Base-by-base conservation (phyloP, 129 eudicot species). In the Mikania micrantha region DNA sequence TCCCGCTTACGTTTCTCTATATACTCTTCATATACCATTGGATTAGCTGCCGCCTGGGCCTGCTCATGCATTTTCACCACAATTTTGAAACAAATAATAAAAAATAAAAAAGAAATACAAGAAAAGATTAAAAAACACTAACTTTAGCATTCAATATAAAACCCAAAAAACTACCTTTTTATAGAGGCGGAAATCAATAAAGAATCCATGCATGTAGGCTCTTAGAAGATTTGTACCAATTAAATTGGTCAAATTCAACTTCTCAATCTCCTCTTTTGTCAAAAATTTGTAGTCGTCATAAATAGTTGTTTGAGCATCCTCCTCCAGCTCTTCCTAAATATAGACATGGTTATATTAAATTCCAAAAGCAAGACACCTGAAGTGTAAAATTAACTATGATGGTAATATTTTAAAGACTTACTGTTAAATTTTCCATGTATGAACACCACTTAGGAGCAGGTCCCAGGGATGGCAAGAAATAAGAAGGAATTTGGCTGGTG, bases 361-460 rank as follows among this genome's bases (percentile, higher is more conserved):
- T 60, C 69, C 24, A 22, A 58, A 39, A 32, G n/a, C n/a, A n/a
- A n/a, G 5, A 48, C 45, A 31, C 24, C 5, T 57, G 28, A 73
- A n/a, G 19, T n/a, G 36, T 13, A 70, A 50, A 36, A 5, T 12
- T 39, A 52, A 35, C 19, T 48, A 8, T 16, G 41, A 36, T 42
- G 11, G 25, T 59, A 48, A 45, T 34, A 40, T 1, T 41, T 54
- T 54, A 2, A 24, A 2, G 67, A 64, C 75, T 49, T 77, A 93
- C 98, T 15, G 98, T 93, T 69, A 93, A 41, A 78, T 82, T 86
- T 65, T 93, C 98, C 34, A 93, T 70, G 78, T 79, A 84, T 8
- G 98, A 86, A 63, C 96, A 89, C 98, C 98, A 93, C 82, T 86
- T 88, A 24, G 98, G 98, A 69, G 98, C 96, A 35, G 98, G 96